Evolutionary conservation across 305 asterid genomes (phyloP), one percentile per base, ranked within the genome.

Genomic region (Caryopteris hybrid): DNA sequence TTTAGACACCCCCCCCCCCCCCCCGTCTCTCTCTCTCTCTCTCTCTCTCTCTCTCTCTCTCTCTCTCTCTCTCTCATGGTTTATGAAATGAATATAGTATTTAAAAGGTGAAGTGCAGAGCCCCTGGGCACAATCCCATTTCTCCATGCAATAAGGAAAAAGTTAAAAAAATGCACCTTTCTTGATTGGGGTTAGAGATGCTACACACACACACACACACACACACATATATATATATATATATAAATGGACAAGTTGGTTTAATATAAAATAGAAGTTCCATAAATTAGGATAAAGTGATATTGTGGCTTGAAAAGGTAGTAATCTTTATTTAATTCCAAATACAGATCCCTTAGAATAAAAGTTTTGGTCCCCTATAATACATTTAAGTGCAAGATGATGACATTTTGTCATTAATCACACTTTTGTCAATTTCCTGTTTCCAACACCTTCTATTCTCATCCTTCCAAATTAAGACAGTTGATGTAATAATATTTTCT

Each of bases 41-140:
- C n/a, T n/a, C n/a, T n/a, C n/a, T n/a, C n/a, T n/a, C 1, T 51
- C 11, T 22, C 0, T 41, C 11, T 1, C 5, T 42, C 21, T 12
- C 10, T 11, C 4, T 25, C 4, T 25, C 31, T 25, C 31, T 25
- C 31, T 25, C 31, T 25, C 4, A 4, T 2, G 2, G 2, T 25
- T 25, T 25, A 4, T 25, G 4, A 25, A 2, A 22, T 11, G 9
- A 51, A 22, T 51, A 4, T 51, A 21, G 17, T 14, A 69, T 23
- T 50, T 18, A 36, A 55, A 50, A 46, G 41, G 33, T 43, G 69
- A 76, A 43, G 52, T 70, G 33, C 73, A 75, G 73, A 70, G 48
- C 61, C 67, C 69, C 42, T 48, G 42, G 73, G 21, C 67, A 56
- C 21, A 71, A 46, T 64, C 66, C 62, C 72, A 57, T 50, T 72